phyloP scores from a whole-genome alignment of 2,329 filamentous ascomycete genomes.

The Neonectria hederae region DNA sequence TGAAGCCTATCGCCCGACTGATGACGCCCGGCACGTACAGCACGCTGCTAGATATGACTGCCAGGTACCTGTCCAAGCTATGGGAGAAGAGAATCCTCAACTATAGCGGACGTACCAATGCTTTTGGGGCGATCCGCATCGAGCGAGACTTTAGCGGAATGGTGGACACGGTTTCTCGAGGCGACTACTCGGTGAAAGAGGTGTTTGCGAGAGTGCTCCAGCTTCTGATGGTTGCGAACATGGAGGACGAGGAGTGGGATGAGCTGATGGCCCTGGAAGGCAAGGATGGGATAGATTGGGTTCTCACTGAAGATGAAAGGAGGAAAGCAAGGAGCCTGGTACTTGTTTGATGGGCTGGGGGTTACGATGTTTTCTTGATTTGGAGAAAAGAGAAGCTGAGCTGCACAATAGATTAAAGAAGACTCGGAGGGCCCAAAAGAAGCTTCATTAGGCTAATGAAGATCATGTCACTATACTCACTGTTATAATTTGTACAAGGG shows the following conservation, averaged over 20 bases:
- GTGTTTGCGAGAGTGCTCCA: slow-evolving; percentile 80
- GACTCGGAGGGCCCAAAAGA: background rate
- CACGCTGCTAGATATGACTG: slow-evolving; percentile 77
- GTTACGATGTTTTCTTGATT: slow-evolving; percentile 11
- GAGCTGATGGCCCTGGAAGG: slow-evolving; percentile 66
- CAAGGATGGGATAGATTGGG: slow-evolving; percentile 76
- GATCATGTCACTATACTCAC: background rate
- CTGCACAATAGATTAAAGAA: slow-evolving; percentile 28
- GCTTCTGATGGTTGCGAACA: slow-evolving; percentile 86
- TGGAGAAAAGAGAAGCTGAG: slow-evolving; percentile 14
- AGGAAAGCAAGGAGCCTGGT: slow-evolving; percentile 76
- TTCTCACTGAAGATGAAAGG: slow-evolving; percentile 77
- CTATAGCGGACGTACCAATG: slow-evolving; percentile 81
- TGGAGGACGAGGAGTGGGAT: slow-evolving; percentile 97
- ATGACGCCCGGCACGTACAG: slow-evolving; percentile 82
- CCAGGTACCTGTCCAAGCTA: slow-evolving; percentile 77
- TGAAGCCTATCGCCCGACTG: slow-evolving; percentile 84
- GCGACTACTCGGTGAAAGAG: slow-evolving; percentile 81
- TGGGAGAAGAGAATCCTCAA: slow-evolving; percentile 90
- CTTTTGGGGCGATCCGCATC: slow-evolving; percentile 81
- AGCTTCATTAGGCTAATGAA: background rate
- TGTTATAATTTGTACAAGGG: background rate
- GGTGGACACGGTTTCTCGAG: slow-evolving; percentile 71
- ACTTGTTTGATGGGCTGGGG: slow-evolving; percentile 36
- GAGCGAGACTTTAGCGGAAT: slow-evolving; percentile 86